A percentile compares a stretch with the other conserved stretches of the same genome.
Evolutionary conservation across 257 asterid species (phyloP).

Genomic region (Lantana camara): DNA sequence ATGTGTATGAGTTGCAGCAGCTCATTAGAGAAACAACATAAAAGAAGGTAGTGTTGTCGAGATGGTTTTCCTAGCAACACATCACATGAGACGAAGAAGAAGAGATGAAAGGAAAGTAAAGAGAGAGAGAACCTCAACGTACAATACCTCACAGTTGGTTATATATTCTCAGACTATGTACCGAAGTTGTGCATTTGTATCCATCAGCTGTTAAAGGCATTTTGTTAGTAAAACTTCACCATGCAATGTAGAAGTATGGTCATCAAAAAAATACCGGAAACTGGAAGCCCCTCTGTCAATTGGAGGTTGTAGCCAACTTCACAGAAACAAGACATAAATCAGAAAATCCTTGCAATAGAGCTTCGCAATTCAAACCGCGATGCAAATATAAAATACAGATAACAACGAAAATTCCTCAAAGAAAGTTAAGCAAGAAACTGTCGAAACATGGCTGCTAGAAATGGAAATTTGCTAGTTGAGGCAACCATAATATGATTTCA

Average conservation of each 20-base stretch:
- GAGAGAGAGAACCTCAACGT: conserved; percentile 15
- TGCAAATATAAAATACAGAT: neutral
- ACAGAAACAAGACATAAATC: too few relatives aligned
- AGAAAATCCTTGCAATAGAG: too few relatives aligned
- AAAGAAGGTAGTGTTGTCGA: conserved; percentile 10
- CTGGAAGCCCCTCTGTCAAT: conserved; percentile 96
- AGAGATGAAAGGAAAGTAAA: neutral
- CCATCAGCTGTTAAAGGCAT: conserved; percentile 80
- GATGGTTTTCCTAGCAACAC: neutral
- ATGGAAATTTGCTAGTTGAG: neutral
- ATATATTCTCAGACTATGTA: conserved; percentile 97
- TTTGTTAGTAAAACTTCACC: conserved; percentile 39
- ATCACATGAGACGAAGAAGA: neutral
- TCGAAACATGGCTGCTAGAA: neutral
- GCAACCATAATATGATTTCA: neutral
- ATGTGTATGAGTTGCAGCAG: too few relatives aligned
- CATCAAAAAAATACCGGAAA: conserved; percentile 71
- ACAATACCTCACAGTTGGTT: conserved; percentile 81
- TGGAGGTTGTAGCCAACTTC: too few relatives aligned
- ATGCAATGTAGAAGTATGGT: conserved; percentile 29
- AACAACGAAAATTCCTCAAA: neutral
- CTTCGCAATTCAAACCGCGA: neutral
- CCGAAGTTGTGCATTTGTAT: conserved; percentile 98
- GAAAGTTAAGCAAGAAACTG: neutral
- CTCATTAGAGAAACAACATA: conserved; percentile 12